Evolutionary conservation across 352 stramenopile species (phyloP), one percentile per base, ranked within the genome.

Genomic region (Sclerospora graminicola): DNA sequence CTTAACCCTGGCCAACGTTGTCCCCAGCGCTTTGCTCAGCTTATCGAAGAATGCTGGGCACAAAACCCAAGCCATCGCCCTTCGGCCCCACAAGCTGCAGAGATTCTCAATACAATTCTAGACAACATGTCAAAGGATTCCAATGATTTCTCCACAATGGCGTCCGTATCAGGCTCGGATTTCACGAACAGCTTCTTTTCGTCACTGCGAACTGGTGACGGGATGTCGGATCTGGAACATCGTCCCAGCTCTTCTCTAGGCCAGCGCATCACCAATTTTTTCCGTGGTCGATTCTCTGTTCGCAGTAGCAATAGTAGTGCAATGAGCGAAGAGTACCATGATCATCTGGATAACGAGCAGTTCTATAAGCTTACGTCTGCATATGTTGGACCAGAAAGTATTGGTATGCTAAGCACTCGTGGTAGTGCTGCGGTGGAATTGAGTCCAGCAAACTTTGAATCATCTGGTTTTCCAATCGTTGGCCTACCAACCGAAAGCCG

Each of bases 151-250:
- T 42, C 33, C 0, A 66, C 57, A 19, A 38, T 53, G 44, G 53
- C 56, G 15, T 63, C 58, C 4, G 52, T 61, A 16, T 63, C 45
- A 8, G 50, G 57, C 0, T 57, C 60, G 19, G 72, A 76, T 33
- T 79, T 70, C 30, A 74, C 58, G 15, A 79, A 76, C 62, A 82
- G 69, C 39, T 67, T 71, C 33, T 82, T 82, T 20, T 75, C 72
- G 16, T 79, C 70, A 1, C 48, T 75, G 20, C 41, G 68, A 7
- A 60, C 60, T 41, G 57, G 41, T 4, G 58, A 67, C 28, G 48
- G 54, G 0, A 45, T 33, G 0, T 64, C 54, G 19, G 58, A 67
- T 43, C 33, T 67, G 32, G 68, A 70, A 13, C 56, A 76, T 20
- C 67, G 62, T 11, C 72, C 69, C 1, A 79, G 65, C 21, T 67